Evolutionary conservation across 805 yeast species (phyloP), one percentile per base, ranked within the genome.

Genomic region (Yamadazyma insecticola): DNA sequence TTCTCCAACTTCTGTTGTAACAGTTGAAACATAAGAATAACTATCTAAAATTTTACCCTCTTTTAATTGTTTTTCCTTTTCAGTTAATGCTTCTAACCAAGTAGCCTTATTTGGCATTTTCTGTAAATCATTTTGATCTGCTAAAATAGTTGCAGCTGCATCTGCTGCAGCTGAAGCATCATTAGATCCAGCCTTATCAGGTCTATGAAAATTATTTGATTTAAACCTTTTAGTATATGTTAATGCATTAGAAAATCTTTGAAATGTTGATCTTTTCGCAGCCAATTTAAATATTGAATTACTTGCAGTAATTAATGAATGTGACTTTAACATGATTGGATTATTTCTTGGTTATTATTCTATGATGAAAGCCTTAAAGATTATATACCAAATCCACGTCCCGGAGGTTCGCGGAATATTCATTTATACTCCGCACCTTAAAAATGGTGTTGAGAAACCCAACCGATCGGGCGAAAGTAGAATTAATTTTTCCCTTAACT

Each of bases 21-120:
- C 79, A 6, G 89, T 88, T 39, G 78, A 74, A 34, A 76, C 76
- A 55, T 83, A 81, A 10, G 86, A 74, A 52, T 71, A 77, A 22
- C 85, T 74, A 52, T 81, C 87, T 46, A 79, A 67, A 19, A 76
- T 66, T 44, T 77, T 76, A n/a, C 95, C 92, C 38, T 80, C 85
- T 15, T 75, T 76, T 49, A 73, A 56, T 48, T 83, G 84, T 48
- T 74, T 70, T 44, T 78, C 74, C 32, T 88, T 70, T 45, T 86
- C 92, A 11, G 73, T 71, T 38, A 88, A 63, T 0, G 96, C 96
- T 33, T 78, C 86, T 50, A 86, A 60, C 97, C 97, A 89, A 3
- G 96, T 85, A 23, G 81, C 86, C 34, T 58, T 58, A 36, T 63
- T 62, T 12, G 63, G 60, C 28, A 30, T 26, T 25, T 51, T 67